Base-by-base conservation (phyloP, 129 eudicot genomes). In the Flaveria robusta region DNA sequence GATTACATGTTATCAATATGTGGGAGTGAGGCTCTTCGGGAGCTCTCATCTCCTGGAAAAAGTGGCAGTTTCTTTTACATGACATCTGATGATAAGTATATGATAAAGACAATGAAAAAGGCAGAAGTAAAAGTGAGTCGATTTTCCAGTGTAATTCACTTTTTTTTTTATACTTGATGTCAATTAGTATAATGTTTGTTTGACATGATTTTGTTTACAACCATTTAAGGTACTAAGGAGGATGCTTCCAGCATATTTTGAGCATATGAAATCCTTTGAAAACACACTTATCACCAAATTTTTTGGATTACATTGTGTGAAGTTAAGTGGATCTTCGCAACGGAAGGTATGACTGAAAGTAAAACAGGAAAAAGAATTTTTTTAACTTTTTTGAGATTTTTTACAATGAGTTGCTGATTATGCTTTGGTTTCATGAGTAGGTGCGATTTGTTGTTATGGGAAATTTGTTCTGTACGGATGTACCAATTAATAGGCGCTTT, bases 61-160 rank as follows among this genome's bases (percentile, higher is more conserved):
- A 93, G 98, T 81, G 98, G 97, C 71, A 91, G 98, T 70, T 93
- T 93, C 77, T 93, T 93, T 79, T 93, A 93, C 90, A 81, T 91
- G 87, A 93, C 98, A 23, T 71, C 89, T 9, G 98, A 93, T 75
- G 97, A 93, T 66, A 89, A 82, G 77, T 93, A 93, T 81, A 93
- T 93, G 98, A 93, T 93, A 31, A 93, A 93, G 76, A 93, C 98
- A 31, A 79, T 93, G 88, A 93, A 88, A 77, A 93, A 93, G 74
- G 66, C 98, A 2, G 97, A 93, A 87, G 97, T 82, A 18, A 93
- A 93, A 84, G 98, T 90, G 82, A 87, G 91, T 85, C 8, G 4
- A 74, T 34, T 47, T 34, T 31, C 24, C 23, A 46, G 9, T 24
- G 37, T 70, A 18, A 41, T 18, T 29, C 46, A 15, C 39, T 43